Evolutionary conservation across 352 stramenopile species (phyloP).

Genomic region (Pythium vanterpoolii): DNA sequence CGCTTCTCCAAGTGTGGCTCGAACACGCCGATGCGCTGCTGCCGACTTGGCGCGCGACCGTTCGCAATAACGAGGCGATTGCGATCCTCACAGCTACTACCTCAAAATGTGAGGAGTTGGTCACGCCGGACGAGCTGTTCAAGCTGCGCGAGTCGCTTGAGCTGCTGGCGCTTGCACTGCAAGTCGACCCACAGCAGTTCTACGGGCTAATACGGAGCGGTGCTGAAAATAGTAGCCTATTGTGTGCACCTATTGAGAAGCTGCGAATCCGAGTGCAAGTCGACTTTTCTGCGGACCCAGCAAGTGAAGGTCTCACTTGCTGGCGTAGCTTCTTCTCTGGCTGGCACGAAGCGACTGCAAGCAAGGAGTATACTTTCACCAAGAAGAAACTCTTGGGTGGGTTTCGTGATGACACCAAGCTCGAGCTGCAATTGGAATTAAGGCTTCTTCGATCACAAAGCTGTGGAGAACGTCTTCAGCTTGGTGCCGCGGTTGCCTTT

Average conservation of each 20-base stretch:
- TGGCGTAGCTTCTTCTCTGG: background rate
- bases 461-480: background rate
- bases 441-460: background rate
- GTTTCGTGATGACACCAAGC: too few relatives aligned
- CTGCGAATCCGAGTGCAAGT: background rate
- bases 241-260: background rate
- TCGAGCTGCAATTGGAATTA: background rate
- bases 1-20: constrained; percentile 1
- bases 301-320: too few relatives aligned
- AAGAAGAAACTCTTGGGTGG: constrained; percentile 2
- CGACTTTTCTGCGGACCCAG: background rate
- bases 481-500: background rate
- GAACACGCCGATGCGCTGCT: background rate
- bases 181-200: background rate
- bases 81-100: background rate
- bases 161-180: constrained; percentile 4
- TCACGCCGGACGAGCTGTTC: background rate
- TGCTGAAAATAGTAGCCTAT: background rate
- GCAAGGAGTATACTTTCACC: background rate
- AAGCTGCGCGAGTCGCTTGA: constrained; percentile 1
- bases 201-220: background rate
- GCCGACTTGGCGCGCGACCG: background rate
- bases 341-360: background rate
- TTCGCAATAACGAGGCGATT: background rate
- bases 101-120: background rate